Conservation (phyloP, 371 early-diverging fungal species). For the Mortierella sp. region DNA sequence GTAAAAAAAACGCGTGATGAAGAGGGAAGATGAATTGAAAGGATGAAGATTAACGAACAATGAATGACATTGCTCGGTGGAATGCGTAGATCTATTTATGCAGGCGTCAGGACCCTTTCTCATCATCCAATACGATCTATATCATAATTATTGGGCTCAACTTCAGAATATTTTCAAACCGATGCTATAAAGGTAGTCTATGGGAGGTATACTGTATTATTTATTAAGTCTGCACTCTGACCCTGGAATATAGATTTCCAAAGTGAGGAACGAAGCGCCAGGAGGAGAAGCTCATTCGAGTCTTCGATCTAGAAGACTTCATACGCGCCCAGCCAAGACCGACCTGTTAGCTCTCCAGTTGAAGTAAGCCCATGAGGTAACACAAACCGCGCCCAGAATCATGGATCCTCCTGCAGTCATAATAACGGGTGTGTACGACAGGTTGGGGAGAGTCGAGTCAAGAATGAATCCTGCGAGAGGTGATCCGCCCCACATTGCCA, state of each 20-base stretch:
- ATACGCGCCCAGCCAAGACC: neutral
- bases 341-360: constrained; percentile 22
- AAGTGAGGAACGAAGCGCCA: too few species aligned
- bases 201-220: too few species aligned
- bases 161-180: too few species aligned
- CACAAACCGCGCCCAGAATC: constrained; percentile 46
- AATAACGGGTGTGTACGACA: constrained; percentile 61
- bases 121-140: too few species aligned
- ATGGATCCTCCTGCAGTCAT: constrained; percentile 60
- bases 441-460: constrained; percentile 45
- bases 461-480: constrained; percentile 58
- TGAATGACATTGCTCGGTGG: neutral
- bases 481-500: constrained; percentile 43
- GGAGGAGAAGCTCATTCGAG: too few species aligned
- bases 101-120: neutral
- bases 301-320: too few species aligned
- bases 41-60: neutral
- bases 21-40: neutral
- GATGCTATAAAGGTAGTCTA: too few species aligned
- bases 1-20: neutral
- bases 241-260: too few species aligned
- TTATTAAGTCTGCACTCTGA: too few species aligned
- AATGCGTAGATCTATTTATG: neutral
- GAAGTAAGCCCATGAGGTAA: constrained; percentile 42
- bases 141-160: too few species aligned